Evolutionary conservation across 306 rosid genomes (phyloP).

Genomic region (Prosopis cineraria): DNA sequence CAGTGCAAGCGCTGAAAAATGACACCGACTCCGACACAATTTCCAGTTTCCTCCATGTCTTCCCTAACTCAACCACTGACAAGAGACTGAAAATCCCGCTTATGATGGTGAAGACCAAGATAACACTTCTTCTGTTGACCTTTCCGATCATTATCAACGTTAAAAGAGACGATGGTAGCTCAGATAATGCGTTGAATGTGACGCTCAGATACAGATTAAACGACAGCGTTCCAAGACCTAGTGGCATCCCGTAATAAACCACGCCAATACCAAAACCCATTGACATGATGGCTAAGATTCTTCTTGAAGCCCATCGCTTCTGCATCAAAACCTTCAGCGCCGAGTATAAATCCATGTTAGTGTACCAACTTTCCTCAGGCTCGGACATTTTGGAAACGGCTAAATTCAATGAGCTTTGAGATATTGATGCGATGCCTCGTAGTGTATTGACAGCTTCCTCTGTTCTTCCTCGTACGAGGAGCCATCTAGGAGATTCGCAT

Average conservation of each 20-base stretch:
- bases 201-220: constrained; percentile 61
- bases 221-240: constrained; percentile 55
- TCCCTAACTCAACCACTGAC: constrained; percentile 35
- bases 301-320: constrained; percentile 52
- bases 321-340: constrained; percentile 38
- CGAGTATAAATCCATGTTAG: constrained; percentile 36
- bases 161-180: constrained; percentile 54
- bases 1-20: constrained; percentile 55
- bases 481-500: constrained; percentile 78
- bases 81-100: constrained; percentile 57
- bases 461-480: constrained; percentile 50
- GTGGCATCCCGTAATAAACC: constrained; percentile 76
- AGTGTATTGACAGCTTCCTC: constrained; percentile 53
- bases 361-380: constrained; percentile 32
- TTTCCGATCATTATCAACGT: constrained; percentile 42
- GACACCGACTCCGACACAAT: constrained; percentile 57
- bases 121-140: constrained; percentile 46
- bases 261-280: constrained; percentile 57
- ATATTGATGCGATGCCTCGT: constrained; percentile 31
- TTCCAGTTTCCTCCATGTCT: constrained; percentile 23
- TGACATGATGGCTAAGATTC: constrained; percentile 42
- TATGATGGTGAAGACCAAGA: constrained; percentile 30
- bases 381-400: constrained; percentile 34
- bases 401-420: constrained; percentile 27
- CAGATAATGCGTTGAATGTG: constrained; percentile 65